These are phyloP conservation scores for Dichotomocladium elegans DNA, from an alignment of 371 early-diverging fungal genomes.

Conservation along the genomic window DNA sequence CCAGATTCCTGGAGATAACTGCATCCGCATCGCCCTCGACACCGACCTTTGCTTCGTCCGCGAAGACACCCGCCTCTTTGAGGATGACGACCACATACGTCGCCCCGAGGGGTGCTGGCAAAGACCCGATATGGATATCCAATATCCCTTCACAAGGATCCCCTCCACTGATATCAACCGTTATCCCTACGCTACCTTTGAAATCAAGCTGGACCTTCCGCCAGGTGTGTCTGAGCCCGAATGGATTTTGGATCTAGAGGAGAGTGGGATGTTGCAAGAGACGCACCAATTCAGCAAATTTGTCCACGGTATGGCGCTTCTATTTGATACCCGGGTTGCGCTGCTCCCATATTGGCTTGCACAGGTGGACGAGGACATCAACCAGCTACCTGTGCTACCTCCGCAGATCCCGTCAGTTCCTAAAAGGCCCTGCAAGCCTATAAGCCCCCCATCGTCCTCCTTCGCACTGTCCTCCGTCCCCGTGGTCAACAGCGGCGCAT, in stretches of 20 bases:
- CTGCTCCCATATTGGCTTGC: conserved; percentile 98
- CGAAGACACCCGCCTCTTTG: conserved; percentile 77
- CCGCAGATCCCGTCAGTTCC: conserved; percentile 5
- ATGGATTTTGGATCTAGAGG: conserved; percentile 94
- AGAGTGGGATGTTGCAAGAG: conserved; percentile 90
- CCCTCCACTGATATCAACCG: conserved; percentile 79
- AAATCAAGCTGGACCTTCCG: conserved; percentile 95
- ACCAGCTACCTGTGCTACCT: conserved; percentile 46
- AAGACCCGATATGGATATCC: conserved; percentile 84
- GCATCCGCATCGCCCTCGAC: conserved; percentile 98
- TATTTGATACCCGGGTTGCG: conserved; percentile 84
- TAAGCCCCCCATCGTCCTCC: too few relatives aligned
- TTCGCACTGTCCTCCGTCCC: too few relatives aligned
- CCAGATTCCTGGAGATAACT: conserved; percentile 97
- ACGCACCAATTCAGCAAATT: conserved; percentile 99
- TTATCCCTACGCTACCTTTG: conserved; percentile 98
- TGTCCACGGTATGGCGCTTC: conserved; percentile 94
- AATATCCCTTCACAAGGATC: conserved; percentile 79
- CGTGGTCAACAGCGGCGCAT: too few relatives aligned
- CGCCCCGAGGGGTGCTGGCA: conserved; percentile 88
- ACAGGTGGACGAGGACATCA: conserved; percentile 84
- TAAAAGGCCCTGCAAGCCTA: too few relatives aligned
- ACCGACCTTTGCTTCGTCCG: conserved; percentile 97
- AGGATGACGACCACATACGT: conserved; percentile 51
- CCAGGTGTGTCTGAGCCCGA: conserved; percentile 86